Percentiles rank a stretch among this genome's conserved stretches.
Evolutionary conservation across 2,329 filamentous ascomycete species (phyloP).

Genomic region (Phyllosticta ampelicida): DNA sequence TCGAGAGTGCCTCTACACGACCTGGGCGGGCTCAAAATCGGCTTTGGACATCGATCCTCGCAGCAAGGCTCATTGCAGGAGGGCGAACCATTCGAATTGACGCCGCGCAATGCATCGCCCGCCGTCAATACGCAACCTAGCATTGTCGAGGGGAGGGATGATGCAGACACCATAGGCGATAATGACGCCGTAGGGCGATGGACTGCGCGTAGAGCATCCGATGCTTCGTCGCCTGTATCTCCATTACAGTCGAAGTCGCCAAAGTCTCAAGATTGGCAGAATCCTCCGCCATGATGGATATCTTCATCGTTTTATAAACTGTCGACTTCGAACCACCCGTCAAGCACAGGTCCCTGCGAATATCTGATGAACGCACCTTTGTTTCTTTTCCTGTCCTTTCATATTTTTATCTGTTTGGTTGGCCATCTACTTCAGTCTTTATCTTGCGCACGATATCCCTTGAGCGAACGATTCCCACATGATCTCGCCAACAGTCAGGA

Average conservation of each 20-base stretch:
- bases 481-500: no score
- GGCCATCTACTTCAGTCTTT: not conserved
- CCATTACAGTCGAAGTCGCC: not conserved
- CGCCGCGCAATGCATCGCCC: conserved; percentile 1
- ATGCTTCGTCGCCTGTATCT: not conserved
- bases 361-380: no score
- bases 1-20: conserved; percentile 22
- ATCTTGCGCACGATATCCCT: not conserved
- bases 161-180: not conserved
- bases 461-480: not conserved
- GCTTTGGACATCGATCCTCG: not conserved
- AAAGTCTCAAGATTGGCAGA: not conserved
- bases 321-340: no score
- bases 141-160: not conserved
- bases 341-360: no score
- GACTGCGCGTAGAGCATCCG: not conserved
- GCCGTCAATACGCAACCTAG: not conserved
- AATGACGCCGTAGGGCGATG: not conserved
- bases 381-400: not conserved
- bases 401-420: not conserved
- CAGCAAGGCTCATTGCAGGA: conserved; percentile 7
- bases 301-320: not conserved
- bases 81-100: conserved; percentile 7
- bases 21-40: conserved; percentile 19
- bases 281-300: not conserved